These are phyloP conservation scores for Ceratocystis cacaofunesta DNA, from an alignment of 2,329 filamentous ascomycete species.

Conservation along the genomic window DNA sequence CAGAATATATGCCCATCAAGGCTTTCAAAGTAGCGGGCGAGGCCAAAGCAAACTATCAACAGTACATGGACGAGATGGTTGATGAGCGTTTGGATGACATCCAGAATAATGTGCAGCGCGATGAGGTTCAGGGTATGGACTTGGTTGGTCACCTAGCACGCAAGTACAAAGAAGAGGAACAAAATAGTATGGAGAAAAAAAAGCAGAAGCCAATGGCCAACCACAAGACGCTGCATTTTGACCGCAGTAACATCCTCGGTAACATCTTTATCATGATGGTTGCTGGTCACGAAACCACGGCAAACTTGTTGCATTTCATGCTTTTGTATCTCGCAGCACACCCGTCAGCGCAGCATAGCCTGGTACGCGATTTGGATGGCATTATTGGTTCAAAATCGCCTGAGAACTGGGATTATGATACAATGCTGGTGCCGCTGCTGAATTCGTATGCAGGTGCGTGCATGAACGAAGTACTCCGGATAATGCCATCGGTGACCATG, in stretches of 20 bases:
- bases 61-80: constrained; percentile 57
- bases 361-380: constrained; percentile 55
- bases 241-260: constrained; percentile 51
- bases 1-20: constrained; percentile 35
- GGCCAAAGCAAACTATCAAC: constrained; percentile 47
- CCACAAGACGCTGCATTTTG: constrained; percentile 28
- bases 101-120: constrained; percentile 23
- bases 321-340: constrained; percentile 53
- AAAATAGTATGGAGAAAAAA: constrained; percentile 9
- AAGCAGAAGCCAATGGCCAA: constrained; percentile 16
- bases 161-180: constrained; percentile 26
- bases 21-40: constrained; percentile 36
- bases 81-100: constrained; percentile 39
- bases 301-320: constrained; percentile 58
- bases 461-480: constrained; percentile 62
- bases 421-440: constrained; percentile 48
- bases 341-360: constrained; percentile 43
- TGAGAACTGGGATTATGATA: constrained; percentile 55
- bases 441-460: constrained; percentile 57
- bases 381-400: constrained; percentile 42
- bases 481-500: constrained; percentile 54
- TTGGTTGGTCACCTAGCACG: constrained; percentile 37
- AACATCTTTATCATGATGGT: constrained; percentile 56
- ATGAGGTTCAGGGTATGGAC: constrained; percentile 35
- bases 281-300: constrained; percentile 69